A percentile compares a stretch with the other conserved stretches of the same genome.
Conservation (phyloP, 1,284 basidiomycete species). For the Meira nashicola region DNA sequence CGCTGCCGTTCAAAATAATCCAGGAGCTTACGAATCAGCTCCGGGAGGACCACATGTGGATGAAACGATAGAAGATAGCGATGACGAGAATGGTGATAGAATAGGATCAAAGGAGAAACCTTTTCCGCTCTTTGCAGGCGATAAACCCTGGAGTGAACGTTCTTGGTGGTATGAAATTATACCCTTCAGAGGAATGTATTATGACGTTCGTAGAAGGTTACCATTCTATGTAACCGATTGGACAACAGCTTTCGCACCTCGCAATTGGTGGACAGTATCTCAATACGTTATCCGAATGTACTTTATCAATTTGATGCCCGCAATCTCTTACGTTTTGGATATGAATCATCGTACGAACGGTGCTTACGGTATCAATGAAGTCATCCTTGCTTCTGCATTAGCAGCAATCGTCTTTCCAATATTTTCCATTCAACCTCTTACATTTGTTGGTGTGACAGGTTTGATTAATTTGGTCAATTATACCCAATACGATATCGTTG, state of each 20-base stretch:
- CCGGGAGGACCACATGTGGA: too few species aligned
- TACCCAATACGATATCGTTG: constrained; percentile 49
- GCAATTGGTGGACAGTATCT: constrained; percentile 35
- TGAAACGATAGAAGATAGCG: too few species aligned
- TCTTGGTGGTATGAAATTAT: constrained; percentile 43
- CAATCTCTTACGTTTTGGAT: constrained; percentile 86
- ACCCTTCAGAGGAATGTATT: constrained; percentile 68
- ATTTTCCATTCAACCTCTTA: constrained; percentile 83
- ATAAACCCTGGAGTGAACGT: constrained; percentile 47
- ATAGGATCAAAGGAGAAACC: background rate
- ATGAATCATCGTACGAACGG: constrained; percentile 80
- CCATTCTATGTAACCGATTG: constrained; percentile 63
- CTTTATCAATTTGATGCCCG: constrained; percentile 66
- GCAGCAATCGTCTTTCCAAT: constrained; percentile 85
- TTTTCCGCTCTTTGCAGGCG: constrained; percentile 22
- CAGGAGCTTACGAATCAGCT: too few species aligned
- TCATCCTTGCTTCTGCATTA: constrained; percentile 60
- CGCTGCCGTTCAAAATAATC: too few species aligned
- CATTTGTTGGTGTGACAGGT: constrained; percentile 91
- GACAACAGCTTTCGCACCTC: constrained; percentile 30
- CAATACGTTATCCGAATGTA: constrained; percentile 44
- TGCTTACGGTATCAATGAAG: constrained; percentile 85
- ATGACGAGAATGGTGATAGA: too few species aligned
- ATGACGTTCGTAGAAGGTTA: constrained; percentile 69
- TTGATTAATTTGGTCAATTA: constrained; percentile 54